Evolutionary conservation across 345 rosid species (phyloP), one percentile per base, ranked within the genome.

Genomic region (Nasturtium officinale): DNA sequence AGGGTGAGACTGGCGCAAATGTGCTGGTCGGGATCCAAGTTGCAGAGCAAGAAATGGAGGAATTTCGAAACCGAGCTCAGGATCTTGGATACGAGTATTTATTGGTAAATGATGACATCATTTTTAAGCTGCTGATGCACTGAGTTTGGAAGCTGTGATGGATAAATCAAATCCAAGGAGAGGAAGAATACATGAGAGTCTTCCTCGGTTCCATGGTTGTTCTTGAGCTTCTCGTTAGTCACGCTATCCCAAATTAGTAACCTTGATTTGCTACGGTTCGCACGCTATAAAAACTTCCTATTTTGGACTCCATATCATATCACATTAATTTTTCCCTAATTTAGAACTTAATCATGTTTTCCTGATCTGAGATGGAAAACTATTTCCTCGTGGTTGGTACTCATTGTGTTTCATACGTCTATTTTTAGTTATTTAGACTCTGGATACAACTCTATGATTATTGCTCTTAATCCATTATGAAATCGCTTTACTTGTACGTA

Each of bases 1-100:
- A 95, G 98, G 99, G 99, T 73, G 94, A 84, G 85, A 80, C 90
- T 1, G 98, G 98, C 17, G 99, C 99, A 16, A 91, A 95, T 65
- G 93, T 95, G 25, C 75, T 95, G 83, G 99, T 91, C 0, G 98
- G 94, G 54, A 86, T 91, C 78, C 98, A 88, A 74, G 85, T 95
- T 45, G 52, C 71, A 0, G 29, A 65, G 71, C 63, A 28, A 15
- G 88, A 91, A 76, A 85, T 87, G 92, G 80, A 81, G 9, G 98
- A 86, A 73, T 90, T 92, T 73, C 69, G 21, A 25, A 43, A 55
- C 53, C 72, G 84, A 32, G 94, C 99, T 13, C 63, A 71, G 51
- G 58, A 25, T 71, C 86, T 95, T 30, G 92, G 92, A 28, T 95
- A 87, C 48, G 94, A 90, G n/a, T 95, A 88, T 70, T 79, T 23